These are phyloP conservation scores for Trichaptum fuscoviolaceum DNA, from an alignment of 768 basidiomycete genomes.

Conservation along the genomic window DNA sequence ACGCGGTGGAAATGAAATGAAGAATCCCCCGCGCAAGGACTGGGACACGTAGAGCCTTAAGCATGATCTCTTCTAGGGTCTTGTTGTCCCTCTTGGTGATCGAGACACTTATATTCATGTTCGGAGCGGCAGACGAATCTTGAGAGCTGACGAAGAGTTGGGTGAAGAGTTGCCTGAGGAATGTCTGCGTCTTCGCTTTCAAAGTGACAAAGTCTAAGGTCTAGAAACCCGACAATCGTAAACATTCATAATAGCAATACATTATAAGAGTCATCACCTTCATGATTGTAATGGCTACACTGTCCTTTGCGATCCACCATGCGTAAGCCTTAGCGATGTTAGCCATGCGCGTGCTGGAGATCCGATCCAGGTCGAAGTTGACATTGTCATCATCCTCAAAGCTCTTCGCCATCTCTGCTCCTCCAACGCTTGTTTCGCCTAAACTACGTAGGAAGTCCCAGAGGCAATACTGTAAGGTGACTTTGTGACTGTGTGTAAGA, in stretches of 20 bases:
- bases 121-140: slow-evolving; percentile 58
- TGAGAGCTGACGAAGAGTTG: slow-evolving; percentile 75
- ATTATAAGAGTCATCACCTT: slow-evolving; percentile 54
- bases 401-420: slow-evolving; percentile 63
- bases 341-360: slow-evolving; percentile 50
- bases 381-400: slow-evolving; percentile 37
- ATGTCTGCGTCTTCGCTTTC: slow-evolving; percentile 55
- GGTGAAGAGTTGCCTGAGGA: slow-evolving; percentile 66
- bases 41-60: slow-evolving; percentile 63
- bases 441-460: slow-evolving; percentile 97
- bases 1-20: slow-evolving; percentile 56
- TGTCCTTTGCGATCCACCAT: slow-evolving; percentile 91
- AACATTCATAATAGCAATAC: not conserved
- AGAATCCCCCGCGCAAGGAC: slow-evolving; percentile 69
- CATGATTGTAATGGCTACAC: slow-evolving; percentile 65
- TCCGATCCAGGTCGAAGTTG: slow-evolving; percentile 40
- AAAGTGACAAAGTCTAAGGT: slow-evolving; percentile 82
- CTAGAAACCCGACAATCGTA: slow-evolving; percentile 33
- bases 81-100: slow-evolving; percentile 48
- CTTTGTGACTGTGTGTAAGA: slow-evolving; percentile 75
- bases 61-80: slow-evolving; percentile 71
- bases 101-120: slow-evolving; percentile 27
- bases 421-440: slow-evolving; percentile 79
- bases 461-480: slow-evolving; percentile 90
- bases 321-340: slow-evolving; percentile 85